phyloP scores from a whole-genome alignment of 2,329 filamentous ascomycete genomes.

The Colletotrichum plurivorum region DNA sequence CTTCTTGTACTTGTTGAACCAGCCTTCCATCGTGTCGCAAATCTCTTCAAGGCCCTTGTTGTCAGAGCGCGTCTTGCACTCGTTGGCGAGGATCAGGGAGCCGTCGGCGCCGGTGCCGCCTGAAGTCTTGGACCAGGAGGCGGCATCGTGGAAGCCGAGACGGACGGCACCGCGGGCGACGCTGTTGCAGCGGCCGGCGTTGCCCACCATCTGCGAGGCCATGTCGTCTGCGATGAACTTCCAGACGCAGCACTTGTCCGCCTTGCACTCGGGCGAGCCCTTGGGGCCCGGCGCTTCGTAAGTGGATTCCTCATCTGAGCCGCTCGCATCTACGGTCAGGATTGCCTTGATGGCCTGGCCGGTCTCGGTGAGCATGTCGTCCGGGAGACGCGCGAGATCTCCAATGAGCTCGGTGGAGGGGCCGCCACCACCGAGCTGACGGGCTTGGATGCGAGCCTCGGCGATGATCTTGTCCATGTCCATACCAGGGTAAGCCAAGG shows the following conservation, averaged over 20 bases:
- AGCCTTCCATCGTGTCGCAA: slow-evolving; percentile 53
- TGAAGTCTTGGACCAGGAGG: slow-evolving; percentile 56
- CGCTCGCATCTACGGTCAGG: slow-evolving; percentile 48
- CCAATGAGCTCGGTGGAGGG: slow-evolving; percentile 49
- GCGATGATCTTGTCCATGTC: slow-evolving; percentile 43
- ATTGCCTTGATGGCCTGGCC: slow-evolving; percentile 56
- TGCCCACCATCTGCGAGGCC: slow-evolving; percentile 51
- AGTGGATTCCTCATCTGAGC: slow-evolving; percentile 40
- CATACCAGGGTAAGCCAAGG: slow-evolving; percentile 45
- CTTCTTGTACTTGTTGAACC: slow-evolving; percentile 59
- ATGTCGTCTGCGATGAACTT: slow-evolving; percentile 59
- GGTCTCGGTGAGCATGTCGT: slow-evolving; percentile 49
- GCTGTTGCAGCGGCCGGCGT: slow-evolving; percentile 57
- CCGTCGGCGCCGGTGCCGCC: slow-evolving; percentile 63
- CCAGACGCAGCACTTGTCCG: slow-evolving; percentile 62
- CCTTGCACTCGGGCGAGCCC: slow-evolving; percentile 48
- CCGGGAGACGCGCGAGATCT: slow-evolving; percentile 52
- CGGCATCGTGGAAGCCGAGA: slow-evolving; percentile 64
- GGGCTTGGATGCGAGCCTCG: slow-evolving; percentile 37
- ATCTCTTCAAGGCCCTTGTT: slow-evolving; percentile 65
- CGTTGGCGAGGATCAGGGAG: slow-evolving; percentile 56
- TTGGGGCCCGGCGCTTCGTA: slow-evolving; percentile 41
- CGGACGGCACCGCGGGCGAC: slow-evolving; percentile 61
- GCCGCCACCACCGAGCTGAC: slow-evolving; percentile 32
- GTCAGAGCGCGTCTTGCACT: slow-evolving; percentile 54